Evolutionary conservation across 805 yeast genomes (phyloP), one percentile per base, ranked within the genome.

Genomic region (Saccharomycopsis malanga): DNA sequence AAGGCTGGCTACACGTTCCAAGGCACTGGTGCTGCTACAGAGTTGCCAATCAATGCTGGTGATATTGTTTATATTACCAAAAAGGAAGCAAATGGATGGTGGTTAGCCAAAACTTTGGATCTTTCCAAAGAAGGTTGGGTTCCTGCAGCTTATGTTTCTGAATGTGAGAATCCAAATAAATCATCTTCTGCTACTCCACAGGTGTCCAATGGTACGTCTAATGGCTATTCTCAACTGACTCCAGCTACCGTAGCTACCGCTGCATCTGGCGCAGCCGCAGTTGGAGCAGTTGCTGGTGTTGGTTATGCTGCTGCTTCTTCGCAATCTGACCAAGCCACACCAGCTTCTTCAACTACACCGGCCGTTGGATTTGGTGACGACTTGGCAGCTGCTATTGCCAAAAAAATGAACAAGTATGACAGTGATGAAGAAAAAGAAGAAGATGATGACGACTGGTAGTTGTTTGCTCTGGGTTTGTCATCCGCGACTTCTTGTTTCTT

Each of bases 101-200:
- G 95, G 57, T 71, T 93, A 49, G 97, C 88, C 7, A 84, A 83
- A 61, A 71, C 78, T 29, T 62, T 82, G 52, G 89, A 83, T 58
- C 93, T 85, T 35, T 60, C 81, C 1, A 75, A 70, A 48, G 93
- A 88, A 62, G 99, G 99, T 4, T 93, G 98, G 98, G 91, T 93
- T 10, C 99, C 99, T 12, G 83, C 93, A 20, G 85, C 89, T n/a
- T 93, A 89, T 61, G 78, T 91, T 58, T 79, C 71, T 18, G 78
- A 76, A 51, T 74, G 76, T 54, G 75, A 64, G 3, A 72, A 76
- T 10, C 77, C 82, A 32, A 42, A 42, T 22, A 30, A 29, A 12
- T 23, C 27, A 2, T 14, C 35, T 3, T 14, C 7, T 22, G 46
- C 46, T 18, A 36, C 12, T 18, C 38, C 6, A n/a, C 38, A n/a